Base-by-base conservation (phyloP, 2,329 filamentous ascomycete species). In the Didymella exigua region DNA sequence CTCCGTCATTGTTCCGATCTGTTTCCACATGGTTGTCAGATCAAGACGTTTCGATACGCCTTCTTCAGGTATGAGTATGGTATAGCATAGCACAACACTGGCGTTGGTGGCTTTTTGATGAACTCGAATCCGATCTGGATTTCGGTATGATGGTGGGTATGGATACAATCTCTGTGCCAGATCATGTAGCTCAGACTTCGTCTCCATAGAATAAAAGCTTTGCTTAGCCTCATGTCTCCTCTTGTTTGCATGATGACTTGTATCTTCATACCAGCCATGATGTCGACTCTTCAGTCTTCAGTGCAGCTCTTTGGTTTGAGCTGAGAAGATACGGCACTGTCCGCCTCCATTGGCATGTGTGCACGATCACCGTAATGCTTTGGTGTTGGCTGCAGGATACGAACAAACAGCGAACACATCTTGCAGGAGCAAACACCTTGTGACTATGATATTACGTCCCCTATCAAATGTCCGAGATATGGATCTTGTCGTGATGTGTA, bases 121-220 rank as follows among this genome's bases (percentile, higher is more conserved):
- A 23, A 54, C 37, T 50, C 46, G 49, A 29, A 33, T 34, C 50
- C 34, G 54, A 59, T 49, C 51, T 62, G 54, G 54, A 50, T 58
- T 49, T 57, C 53, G 54, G 45, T 40, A 27, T 55, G 54, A 59
- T 52, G 48, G 47, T 58, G 54, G 41, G 53, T 60, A 53, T 56
- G 55, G 49, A 59, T 59, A 59, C 33, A 56, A 58, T 60, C 46
- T 67, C 60, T 61, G 63, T 60, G 49, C 51, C 44, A 48, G 36
- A 53, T 57, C 46, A 51, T 54, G 48, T 58, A 58, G 36, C 38
- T 49, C 49, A 38, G 54, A 53, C 48, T 46, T 56, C 29, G 33
- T 50, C 57, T 53, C 52, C 23, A 50, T 53, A 58, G 23, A 26
- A 19, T 14, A 50, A 56, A 57, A 63, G 58, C 52, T 34, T 61